Evolutionary conservation across 306 rosid species (phyloP).

Genomic region (Quercus wislizeni): DNA sequence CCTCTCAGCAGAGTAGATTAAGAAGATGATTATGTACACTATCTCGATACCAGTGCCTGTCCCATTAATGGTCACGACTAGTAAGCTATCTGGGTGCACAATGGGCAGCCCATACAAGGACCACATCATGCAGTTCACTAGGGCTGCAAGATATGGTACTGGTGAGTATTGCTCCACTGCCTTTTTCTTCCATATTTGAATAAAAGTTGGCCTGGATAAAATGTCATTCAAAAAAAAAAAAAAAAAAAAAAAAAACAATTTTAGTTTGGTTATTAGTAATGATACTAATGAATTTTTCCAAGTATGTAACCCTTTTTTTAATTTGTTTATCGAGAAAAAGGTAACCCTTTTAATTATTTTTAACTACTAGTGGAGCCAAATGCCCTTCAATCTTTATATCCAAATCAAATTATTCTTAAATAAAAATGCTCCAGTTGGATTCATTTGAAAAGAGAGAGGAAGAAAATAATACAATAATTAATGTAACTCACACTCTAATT

Average conservation of each 20-base stretch:
- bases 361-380: no score
- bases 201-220: slow-evolving; percentile 62
- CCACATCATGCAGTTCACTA: slow-evolving; percentile 87
- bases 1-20: slow-evolving; percentile 53
- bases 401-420: no score
- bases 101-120: slow-evolving; percentile 77
- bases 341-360: no score
- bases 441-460: no score
- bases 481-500: no score
- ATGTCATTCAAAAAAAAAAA: background rate
- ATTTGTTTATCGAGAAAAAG: no score
- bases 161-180: slow-evolving; percentile 83
- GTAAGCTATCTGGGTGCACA: slow-evolving; percentile 59
- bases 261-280: background rate
- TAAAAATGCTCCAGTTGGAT: no score
- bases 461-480: no score
- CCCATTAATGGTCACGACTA: slow-evolving; percentile 76
- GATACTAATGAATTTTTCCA: no score
- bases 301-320: background rate
- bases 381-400: no score
- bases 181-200: slow-evolving; percentile 62
- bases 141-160: slow-evolving; percentile 74
- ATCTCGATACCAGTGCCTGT: slow-evolving; percentile 54
- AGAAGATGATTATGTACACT: slow-evolving; percentile 54
- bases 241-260: background rate